A percentile compares a stretch with the other conserved stretches of the same genome.
Evolutionary conservation across 495 filamentous ascomycete genomes (phyloP).

Genomic region (Lepraria neglecta): DNA sequence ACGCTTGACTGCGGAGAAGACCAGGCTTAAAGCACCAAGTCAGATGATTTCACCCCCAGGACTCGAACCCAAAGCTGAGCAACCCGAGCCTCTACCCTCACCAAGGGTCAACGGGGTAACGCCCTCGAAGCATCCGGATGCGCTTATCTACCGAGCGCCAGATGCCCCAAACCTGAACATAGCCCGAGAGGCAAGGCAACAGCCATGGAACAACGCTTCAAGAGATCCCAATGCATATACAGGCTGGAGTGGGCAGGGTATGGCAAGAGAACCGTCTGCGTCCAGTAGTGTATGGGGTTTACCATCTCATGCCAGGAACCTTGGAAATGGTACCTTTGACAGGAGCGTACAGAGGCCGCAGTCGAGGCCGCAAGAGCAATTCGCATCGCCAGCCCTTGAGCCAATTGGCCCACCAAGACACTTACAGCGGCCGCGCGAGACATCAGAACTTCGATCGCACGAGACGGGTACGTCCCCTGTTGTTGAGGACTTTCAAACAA

Average conservation of each 20-base stretch:
- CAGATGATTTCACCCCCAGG: constrained; percentile 35
- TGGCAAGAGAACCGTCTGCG: constrained; percentile 34
- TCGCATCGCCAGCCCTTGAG: constrained; percentile 20
- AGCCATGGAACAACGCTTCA: constrained; percentile 28
- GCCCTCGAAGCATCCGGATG: constrained; percentile 18
- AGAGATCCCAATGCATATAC: constrained; percentile 27
- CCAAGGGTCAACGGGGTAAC: constrained; percentile 30
- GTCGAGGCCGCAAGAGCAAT: constrained; percentile 35
- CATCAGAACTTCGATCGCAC: constrained; percentile 15
- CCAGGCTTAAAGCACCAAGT: constrained; percentile 24
- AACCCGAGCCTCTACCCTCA: constrained; percentile 17
- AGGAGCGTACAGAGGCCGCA: constrained; percentile 47
- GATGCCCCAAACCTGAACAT: constrained; percentile 18
- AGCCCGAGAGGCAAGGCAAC: constrained; percentile 19
- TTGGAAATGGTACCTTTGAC: constrained; percentile 77
- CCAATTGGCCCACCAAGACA: constrained; percentile 29
- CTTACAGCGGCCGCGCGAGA: constrained; percentile 23
- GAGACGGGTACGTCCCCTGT: constrained; percentile 17
- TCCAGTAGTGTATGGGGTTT: constrained; percentile 68
- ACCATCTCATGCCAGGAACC: constrained; percentile 58
- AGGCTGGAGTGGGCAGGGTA: constrained; percentile 26
- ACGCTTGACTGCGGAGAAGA: constrained; percentile 35
- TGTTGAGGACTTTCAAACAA: constrained; percentile 28
- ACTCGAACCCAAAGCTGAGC: constrained; percentile 36
- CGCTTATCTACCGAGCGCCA: constrained; percentile 15